Evolutionary conservation across 129 eudicot genomes (phyloP).

Genomic region (Chrysanthemum makinoi): DNA sequence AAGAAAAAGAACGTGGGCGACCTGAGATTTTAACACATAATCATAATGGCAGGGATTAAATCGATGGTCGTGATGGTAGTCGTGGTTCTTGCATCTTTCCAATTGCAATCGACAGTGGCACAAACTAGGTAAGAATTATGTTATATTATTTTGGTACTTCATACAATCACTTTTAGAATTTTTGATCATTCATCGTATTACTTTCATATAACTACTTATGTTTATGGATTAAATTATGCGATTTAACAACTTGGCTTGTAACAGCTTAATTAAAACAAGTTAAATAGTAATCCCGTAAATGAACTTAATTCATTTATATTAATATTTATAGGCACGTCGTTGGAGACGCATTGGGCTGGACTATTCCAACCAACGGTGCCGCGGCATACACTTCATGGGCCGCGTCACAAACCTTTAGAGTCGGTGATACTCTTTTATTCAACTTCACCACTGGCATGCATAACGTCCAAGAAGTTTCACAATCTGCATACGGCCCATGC

Average conservation of each 20-base stretch:
- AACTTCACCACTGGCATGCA: conserved; percentile 41
- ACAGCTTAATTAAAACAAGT: no score
- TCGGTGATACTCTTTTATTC: conserved; percentile 46
- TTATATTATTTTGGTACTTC: no score
- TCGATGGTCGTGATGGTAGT: neutral
- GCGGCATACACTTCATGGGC: conserved; percentile 43
- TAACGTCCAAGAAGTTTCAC: conserved; percentile 39
- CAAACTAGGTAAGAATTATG: conserved; percentile 33
- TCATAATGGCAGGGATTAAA: conserved; percentile 20
- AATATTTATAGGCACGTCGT: conserved; percentile 21
- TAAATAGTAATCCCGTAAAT: no score
- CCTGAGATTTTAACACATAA: conserved; percentile 29
- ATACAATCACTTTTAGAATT: no score
- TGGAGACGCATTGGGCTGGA: conserved; percentile 42
- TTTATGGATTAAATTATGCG: no score
- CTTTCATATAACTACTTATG: no score
- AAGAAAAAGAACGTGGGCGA: conserved; percentile 15
- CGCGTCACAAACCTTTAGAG: conserved; percentile 25
- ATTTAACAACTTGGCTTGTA: no score
- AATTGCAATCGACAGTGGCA: conserved; percentile 31
- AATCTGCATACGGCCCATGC: conserved; percentile 44
- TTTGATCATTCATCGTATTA: no score
- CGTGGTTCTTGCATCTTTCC: conserved; percentile 19
- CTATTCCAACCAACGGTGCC: conserved; percentile 22
- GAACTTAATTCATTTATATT: no score